Evolutionary conservation across 2,329 filamentous ascomycete genomes (phyloP).

Genomic region (Metarhizium rileyi): DNA sequence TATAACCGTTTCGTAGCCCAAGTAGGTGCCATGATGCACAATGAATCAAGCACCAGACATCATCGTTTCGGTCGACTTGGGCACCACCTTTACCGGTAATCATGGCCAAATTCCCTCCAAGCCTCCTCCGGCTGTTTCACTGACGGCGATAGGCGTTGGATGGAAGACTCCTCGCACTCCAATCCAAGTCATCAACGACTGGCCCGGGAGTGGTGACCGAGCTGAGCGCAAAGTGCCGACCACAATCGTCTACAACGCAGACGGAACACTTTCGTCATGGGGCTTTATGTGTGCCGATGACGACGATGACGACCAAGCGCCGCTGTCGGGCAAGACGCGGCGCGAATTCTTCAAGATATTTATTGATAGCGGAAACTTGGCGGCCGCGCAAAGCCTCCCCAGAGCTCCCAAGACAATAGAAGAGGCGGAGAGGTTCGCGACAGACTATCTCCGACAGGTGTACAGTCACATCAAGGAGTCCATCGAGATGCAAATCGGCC

Average conservation of each 20-base stretch:
- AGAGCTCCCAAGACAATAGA: conserved; percentile 27
- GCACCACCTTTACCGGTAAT: conserved; percentile 36
- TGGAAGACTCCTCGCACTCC: conserved; percentile 30
- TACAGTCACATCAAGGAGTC: conserved; percentile 39
- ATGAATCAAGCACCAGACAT: conserved; percentile 21
- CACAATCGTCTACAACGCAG: conserved; percentile 35
- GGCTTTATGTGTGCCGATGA: conserved; percentile 42
- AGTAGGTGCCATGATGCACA: not conserved
- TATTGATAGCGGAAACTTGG: conserved; percentile 36
- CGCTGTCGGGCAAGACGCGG: conserved; percentile 18
- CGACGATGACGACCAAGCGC: conserved; percentile 18
- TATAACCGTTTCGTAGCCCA: not conserved
- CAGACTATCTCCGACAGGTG: conserved; percentile 38
- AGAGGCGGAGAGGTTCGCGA: conserved; percentile 26
- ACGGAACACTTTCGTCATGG: conserved; percentile 37
- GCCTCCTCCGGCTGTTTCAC: not conserved
- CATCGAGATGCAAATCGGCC: conserved; percentile 29
- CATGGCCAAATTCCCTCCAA: not conserved
- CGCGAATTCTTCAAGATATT: conserved; percentile 48
- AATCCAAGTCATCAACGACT: conserved; percentile 39
- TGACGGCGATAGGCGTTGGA: conserved; percentile 20
- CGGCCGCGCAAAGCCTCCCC: conserved; percentile 31
- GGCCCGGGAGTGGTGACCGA: conserved; percentile 41
- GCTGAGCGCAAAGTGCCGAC: conserved; percentile 48
- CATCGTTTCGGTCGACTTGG: conserved; percentile 33